Evolutionary conservation across 352 stramenopile species (phyloP).

Genomic region (Phytophthora tubulina): DNA sequence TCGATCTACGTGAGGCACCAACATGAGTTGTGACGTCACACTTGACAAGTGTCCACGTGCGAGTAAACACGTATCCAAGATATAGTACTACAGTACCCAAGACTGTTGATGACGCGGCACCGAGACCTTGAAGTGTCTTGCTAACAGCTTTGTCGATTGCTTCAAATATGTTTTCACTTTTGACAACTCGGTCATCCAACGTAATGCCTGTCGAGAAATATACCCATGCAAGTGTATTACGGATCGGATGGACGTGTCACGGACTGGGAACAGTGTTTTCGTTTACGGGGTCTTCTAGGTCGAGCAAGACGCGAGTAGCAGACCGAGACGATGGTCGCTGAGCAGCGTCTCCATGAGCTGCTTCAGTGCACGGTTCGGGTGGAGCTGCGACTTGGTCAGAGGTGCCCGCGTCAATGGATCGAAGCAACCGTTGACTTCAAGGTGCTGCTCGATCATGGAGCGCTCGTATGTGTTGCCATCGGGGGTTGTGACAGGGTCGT

Average conservation of each 20-base stretch:
- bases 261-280: background rate
- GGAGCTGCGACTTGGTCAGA: slow-evolving; percentile 67
- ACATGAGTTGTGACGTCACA: slow-evolving; percentile 32
- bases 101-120: background rate
- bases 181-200: background rate
- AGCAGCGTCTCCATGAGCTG: slow-evolving; percentile 78
- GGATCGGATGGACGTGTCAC: slow-evolving; percentile 7
- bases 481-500: slow-evolving; percentile 77
- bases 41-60: background rate
- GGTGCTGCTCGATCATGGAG: slow-evolving; percentile 80
- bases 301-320: slow-evolving; percentile 62
- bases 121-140: slow-evolving; percentile 18
- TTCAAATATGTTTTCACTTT: background rate
- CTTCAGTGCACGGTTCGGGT: slow-evolving; percentile 77
- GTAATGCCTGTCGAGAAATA: slow-evolving; percentile 10
- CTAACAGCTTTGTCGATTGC: background rate
- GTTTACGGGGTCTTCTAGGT: slow-evolving; percentile 30
- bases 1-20: slow-evolving; percentile 19
- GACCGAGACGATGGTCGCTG: slow-evolving; percentile 64
- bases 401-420: slow-evolving; percentile 70
- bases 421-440: slow-evolving; percentile 79
- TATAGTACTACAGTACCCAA: too few species aligned
- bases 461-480: slow-evolving; percentile 83
- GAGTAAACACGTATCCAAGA: background rate
- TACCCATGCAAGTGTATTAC: slow-evolving; percentile 28